Evolutionary conservation across 495 filamentous ascomycete genomes (phyloP).

Genomic region (Penicillium dipodomyicola): DNA sequence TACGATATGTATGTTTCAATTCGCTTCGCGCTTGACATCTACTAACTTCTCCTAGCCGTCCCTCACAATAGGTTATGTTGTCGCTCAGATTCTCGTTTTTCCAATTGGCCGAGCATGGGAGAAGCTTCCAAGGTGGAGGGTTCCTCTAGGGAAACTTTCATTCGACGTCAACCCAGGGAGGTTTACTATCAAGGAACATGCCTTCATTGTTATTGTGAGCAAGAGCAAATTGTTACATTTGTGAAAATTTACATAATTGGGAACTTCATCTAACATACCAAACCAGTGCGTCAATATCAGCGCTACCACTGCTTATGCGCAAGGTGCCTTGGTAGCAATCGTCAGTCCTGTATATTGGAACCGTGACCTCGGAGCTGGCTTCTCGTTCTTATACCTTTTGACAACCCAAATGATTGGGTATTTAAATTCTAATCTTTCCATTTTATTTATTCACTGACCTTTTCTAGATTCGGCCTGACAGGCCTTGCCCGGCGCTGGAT

Average conservation of each 20-base stretch:
- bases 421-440: neutral
- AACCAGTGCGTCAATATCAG: conserved; percentile 33
- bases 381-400: conserved; percentile 58
- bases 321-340: conserved; percentile 59
- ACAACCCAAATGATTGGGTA: conserved; percentile 66
- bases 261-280: neutral
- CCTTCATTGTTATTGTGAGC: conserved; percentile 63
- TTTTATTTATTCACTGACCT: neutral
- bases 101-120: conserved; percentile 46
- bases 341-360: conserved; percentile 52
- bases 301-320: conserved; percentile 51
- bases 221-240: conserved; percentile 14
- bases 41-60: conserved; percentile 62
- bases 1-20: conserved; percentile 26
- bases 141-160: conserved; percentile 55
- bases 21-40: neutral
- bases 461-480: conserved; percentile 50
- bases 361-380: conserved; percentile 60
- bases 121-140: conserved; percentile 56
- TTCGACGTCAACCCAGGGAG: conserved; percentile 56
- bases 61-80: conserved; percentile 66
- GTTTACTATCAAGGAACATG: conserved; percentile 70
- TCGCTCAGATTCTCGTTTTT: conserved; percentile 64
- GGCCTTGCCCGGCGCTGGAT: conserved; percentile 61
- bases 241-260: neutral